A percentile compares a stretch with the other conserved stretches of the same genome.
phyloP scores from a whole-genome alignment of 768 basidiomycete species.

The Austroboletus festivus region DNA sequence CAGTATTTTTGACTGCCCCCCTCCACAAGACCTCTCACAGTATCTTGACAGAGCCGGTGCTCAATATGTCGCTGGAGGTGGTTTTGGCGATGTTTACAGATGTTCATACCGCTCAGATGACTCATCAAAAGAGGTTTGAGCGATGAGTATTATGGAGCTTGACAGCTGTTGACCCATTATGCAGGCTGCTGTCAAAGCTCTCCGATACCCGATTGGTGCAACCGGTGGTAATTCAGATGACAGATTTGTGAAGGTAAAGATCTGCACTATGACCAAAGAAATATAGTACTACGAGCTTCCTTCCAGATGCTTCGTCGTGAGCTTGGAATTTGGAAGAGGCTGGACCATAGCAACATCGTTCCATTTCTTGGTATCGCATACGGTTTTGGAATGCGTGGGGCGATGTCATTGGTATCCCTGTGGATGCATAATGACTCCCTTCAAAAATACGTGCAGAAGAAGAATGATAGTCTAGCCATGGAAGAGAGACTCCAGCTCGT shows the following conservation, averaged over 20 bases:
- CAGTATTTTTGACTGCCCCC: too few relatives aligned
- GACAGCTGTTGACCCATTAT: neutral
- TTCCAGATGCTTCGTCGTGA: conserved; percentile 26
- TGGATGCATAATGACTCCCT: conserved; percentile 31
- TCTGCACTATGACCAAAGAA: too few relatives aligned
- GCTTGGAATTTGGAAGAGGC: conserved; percentile 27
- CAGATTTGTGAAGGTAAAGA: neutral
- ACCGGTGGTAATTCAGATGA: conserved; percentile 4
- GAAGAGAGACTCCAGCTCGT: conserved; percentile 14
- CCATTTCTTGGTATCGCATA: conserved; percentile 26
- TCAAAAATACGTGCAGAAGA: conserved; percentile 12
- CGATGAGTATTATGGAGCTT: neutral
- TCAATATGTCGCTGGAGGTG: too few relatives aligned
- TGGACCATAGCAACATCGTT: conserved; percentile 26
- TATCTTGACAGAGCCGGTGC: too few relatives aligned
- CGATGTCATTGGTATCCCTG: conserved; percentile 28
- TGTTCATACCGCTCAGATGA: too few relatives aligned
- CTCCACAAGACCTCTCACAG: too few relatives aligned
- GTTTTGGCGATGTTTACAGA: too few relatives aligned
- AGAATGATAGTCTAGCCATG: neutral
- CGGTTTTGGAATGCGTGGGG: conserved; percentile 25
- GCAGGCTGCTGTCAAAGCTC: conserved; percentile 26
- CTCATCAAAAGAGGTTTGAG: neutral
- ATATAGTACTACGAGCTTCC: neutral
- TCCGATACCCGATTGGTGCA: conserved; percentile 6